Evolutionary conservation across 148 eudicot genomes (phyloP), one percentile per base, ranked within the genome.

Genomic region (Pouteria glomerata): DNA sequence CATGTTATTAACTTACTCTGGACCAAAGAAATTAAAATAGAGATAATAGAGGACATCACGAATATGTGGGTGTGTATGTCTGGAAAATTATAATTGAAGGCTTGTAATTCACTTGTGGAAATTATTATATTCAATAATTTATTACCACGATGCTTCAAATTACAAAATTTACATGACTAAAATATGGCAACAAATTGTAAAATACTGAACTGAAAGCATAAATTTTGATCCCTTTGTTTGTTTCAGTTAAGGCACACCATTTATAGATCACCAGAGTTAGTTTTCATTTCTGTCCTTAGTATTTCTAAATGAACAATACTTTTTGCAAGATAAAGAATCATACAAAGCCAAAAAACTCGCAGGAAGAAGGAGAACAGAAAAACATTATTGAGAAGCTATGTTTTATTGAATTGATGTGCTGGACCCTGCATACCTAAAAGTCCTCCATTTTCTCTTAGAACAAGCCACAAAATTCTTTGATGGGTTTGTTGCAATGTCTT

Each of bases 371-470:
- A 50, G 55, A 50, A 19, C 30, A 50, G 15, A 51, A 48, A 13
- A 24, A 26, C 34, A 26, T 57, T 26, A 65, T 14, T 65, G 34
- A 64, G 51, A 65, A 19, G 51, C 37, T 18, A 34, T 45, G n/a
- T 51, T 8, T 15, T 41, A 12, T 41, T 4, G 42, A 35, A 61
- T 50, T 26, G 44, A 23, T 29, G 47, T 23, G 56, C 66, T 73
- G 33, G 34, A 63, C 13, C 18, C n/a, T 45, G 21, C 47, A 34
- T 68, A 89, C 96, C 89, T 87, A 74, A 85, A 82, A 63, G 89
- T 83, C 66, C 81, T 87, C 87, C 89, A 87, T 66, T 78, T 82
- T 70, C 78, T 82, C 55, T 74, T 73, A 18, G 82, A 72, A 76
- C 63, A 82, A 57, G 74, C 65, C 19, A 26, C 66, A 66, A 74